These are phyloP conservation scores for Phytopythium vexans DNA, from an alignment of 352 stramenopile species.

Conservation along the genomic window DNA sequence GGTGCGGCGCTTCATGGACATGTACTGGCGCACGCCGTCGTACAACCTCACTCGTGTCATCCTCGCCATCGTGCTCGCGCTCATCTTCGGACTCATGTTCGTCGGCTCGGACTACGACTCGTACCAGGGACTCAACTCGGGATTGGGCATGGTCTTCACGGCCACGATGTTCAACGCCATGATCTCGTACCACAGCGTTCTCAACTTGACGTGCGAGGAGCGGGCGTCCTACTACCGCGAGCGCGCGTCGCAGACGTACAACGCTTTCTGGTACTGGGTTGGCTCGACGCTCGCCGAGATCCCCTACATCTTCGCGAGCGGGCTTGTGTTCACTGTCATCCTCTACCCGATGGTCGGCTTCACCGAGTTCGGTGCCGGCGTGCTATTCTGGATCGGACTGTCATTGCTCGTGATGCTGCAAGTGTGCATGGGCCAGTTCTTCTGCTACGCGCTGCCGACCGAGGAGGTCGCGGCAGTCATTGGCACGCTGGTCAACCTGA, in stretches of 20 bases:
- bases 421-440: conserved; percentile 76
- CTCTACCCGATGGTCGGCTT: conserved; percentile 22
- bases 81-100: conserved; percentile 74
- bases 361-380: conserved; percentile 10
- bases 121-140: conserved; percentile 25
- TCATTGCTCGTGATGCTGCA: conserved; percentile 35
- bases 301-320: conserved; percentile 14
- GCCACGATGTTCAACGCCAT: conserved; percentile 67
- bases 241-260: conserved; percentile 77
- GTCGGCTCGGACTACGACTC: conserved; percentile 23
- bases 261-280: conserved; percentile 45
- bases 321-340: conserved; percentile 30
- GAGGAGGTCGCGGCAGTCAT: conserved; percentile 37
- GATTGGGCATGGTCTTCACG: conserved; percentile 72
- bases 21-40: conserved; percentile 72
- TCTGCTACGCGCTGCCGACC: conserved; percentile 48
- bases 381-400: conserved; percentile 26
- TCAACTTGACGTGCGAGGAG: conserved; percentile 67
- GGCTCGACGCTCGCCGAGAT: conserved; percentile 51
- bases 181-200: conserved; percentile 57
- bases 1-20: conserved; percentile 27
- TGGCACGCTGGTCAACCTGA: conserved; percentile 34
- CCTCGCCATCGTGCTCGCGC: conserved; percentile 44
- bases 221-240: conserved; percentile 86
- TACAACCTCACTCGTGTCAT: conserved; percentile 73